phyloP scores from a whole-genome alignment of 108 stramenopile species.

The Cyclotella cryptica region DNA sequence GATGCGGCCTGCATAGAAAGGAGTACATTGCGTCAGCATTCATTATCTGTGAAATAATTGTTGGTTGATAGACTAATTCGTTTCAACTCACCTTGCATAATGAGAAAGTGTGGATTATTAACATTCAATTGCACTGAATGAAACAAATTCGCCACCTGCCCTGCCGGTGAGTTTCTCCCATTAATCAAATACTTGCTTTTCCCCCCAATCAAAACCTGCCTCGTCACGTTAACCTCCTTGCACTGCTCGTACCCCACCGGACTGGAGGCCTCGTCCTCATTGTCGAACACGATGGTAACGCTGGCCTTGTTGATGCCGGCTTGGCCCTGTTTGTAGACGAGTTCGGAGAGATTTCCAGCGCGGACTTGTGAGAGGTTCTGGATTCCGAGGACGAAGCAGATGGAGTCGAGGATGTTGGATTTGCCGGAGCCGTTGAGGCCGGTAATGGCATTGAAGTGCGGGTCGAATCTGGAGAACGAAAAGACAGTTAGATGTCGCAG shows the following conservation, averaged over 20 bases:
- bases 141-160: conserved; percentile 97
- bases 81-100: conserved; percentile 92
- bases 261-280: conserved; percentile 85
- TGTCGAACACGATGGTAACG: conserved; percentile 97
- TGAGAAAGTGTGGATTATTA: conserved; percentile 99
- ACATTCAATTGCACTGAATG: conserved; percentile 99
- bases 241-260: conserved; percentile 96
- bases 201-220: conserved; percentile 97
- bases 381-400: conserved; percentile 99
- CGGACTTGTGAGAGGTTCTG: conserved; percentile 97
- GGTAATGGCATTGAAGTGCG: conserved; percentile 99
- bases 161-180: conserved; percentile 90
- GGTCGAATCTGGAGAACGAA: conserved; percentile 85
- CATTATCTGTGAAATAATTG: too few species aligned
- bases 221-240: conserved; percentile 94
- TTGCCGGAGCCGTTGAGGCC: conserved; percentile 99
- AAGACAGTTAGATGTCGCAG: not conserved
- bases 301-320: conserved; percentile 98
- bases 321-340: conserved; percentile 99
- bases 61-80: not conserved
- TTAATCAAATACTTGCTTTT: conserved; percentile 99
- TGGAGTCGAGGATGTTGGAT: conserved; percentile 97
- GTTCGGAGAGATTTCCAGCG: conserved; percentile 96
- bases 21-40: not conserved
- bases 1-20: conserved; percentile 77